Percentiles rank a stretch among this genome's conserved stretches.
These are phyloP conservation scores for Talaromyces islandicus DNA, from an alignment of 2,329 filamentous ascomycete genomes.

Conservation along the genomic window DNA sequence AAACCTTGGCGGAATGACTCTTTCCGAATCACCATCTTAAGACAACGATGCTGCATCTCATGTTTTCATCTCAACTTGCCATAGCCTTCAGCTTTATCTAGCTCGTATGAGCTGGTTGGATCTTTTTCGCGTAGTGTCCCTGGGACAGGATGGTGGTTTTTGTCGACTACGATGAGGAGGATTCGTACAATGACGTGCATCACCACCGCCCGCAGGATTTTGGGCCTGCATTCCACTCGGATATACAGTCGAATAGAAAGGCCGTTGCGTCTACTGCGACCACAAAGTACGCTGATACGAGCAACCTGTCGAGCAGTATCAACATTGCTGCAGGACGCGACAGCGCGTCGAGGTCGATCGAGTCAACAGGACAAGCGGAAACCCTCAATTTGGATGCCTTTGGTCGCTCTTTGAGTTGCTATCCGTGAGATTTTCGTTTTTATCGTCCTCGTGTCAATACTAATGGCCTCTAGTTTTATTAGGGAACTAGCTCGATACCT, in stretches of 20 bases:
- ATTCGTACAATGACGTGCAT: constrained; percentile 25
- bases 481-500: constrained; percentile 68
- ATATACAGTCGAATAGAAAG: background rate
- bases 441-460: constrained; percentile 11
- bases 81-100: background rate
- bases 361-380: constrained; percentile 10
- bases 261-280: background rate
- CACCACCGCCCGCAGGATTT: constrained; percentile 14
- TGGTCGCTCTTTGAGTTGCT: constrained; percentile 41
- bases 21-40: background rate
- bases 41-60: background rate
- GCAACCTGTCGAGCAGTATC: background rate
- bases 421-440: constrained; percentile 36
- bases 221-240: constrained; percentile 11
- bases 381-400: constrained; percentile 28
- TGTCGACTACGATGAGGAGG: constrained; percentile 37
- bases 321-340: background rate
- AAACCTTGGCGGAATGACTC: background rate
- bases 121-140: constrained; percentile 1
- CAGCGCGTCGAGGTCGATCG: background rate
- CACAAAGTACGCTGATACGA: background rate
- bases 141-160: constrained; percentile 43
- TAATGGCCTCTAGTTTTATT: constrained; percentile 56
- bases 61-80: background rate
- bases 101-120: constrained; percentile 11